Percentiles rank a stretch among this genome's conserved stretches.
Conservation (phyloP, 371 early-diverging fungal species). For the Smittium mucronatum region DNA sequence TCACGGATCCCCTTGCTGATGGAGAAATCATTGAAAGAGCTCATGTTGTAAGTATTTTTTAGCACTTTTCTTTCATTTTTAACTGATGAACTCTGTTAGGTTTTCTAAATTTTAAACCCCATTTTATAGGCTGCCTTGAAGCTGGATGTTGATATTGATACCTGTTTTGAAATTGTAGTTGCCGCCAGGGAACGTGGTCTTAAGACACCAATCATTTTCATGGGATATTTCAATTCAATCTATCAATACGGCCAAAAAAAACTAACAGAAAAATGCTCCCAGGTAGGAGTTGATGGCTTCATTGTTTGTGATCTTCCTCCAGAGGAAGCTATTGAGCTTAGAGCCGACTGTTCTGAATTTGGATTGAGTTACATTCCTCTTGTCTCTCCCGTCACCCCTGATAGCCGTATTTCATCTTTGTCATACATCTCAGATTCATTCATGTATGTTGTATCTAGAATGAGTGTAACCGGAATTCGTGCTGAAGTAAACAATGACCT, state of each 20-base stretch:
- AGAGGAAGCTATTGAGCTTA: constrained; percentile 81
- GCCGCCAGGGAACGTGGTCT: constrained; percentile 74
- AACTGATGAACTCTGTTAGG: too few species aligned
- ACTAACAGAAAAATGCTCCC: constrained; percentile 65
- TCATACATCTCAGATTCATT: constrained; percentile 74
- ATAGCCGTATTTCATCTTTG: constrained; percentile 63
- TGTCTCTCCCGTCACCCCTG: constrained; percentile 85
- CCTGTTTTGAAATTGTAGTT: constrained; percentile 64
- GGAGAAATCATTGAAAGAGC: constrained; percentile 93
- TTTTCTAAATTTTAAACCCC: too few species aligned
- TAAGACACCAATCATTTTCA: constrained; percentile 82
- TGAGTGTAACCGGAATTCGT: constrained; percentile 84
- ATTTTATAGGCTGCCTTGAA: constrained; percentile 41
- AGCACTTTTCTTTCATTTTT: too few species aligned
- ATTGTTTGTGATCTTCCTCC: constrained; percentile 95
- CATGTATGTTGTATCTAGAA: constrained; percentile 85
- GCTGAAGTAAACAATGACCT: constrained; percentile 52
- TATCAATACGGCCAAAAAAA: constrained; percentile 79
- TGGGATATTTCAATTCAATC: constrained; percentile 97
- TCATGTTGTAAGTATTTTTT: constrained; percentile 31
- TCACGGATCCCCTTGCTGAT: constrained; percentile 95
- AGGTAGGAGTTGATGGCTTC: constrained; percentile 85
- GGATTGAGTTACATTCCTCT: constrained; percentile 88
- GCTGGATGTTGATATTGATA: constrained; percentile 59
- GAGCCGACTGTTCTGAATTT: constrained; percentile 50